Evolutionary conservation across 768 basidiomycete genomes (phyloP).

Genomic region (Naganishia antarctica): DNA sequence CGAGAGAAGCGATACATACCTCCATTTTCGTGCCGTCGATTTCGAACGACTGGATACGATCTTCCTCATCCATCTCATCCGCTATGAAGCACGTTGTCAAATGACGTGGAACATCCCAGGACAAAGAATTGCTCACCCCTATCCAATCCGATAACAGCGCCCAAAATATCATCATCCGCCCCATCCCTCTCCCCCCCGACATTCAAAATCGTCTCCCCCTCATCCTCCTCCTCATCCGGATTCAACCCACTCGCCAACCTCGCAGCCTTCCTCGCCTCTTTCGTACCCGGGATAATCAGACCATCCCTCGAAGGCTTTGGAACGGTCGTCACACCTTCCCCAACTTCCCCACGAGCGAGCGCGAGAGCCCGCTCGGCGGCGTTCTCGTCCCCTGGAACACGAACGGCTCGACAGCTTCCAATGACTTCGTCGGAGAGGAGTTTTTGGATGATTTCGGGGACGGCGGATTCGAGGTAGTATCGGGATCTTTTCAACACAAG

Average conservation of each 20-base stretch:
- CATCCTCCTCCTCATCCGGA: slow-evolving; percentile 48
- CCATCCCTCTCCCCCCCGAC: slow-evolving; percentile 49
- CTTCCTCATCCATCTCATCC: slow-evolving; percentile 89
- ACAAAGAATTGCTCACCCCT: slow-evolving; percentile 55
- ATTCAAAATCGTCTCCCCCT: slow-evolving; percentile 46
- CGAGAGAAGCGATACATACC: slow-evolving; percentile 54
- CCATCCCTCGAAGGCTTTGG: slow-evolving; percentile 77
- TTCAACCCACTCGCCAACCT: slow-evolving; percentile 45
- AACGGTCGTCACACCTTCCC: slow-evolving; percentile 71
- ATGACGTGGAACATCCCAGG: background rate
- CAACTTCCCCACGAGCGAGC: slow-evolving; percentile 1
- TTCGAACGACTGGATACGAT: slow-evolving; percentile 94
- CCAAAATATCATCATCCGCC: slow-evolving; percentile 74
- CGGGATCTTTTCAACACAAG: slow-evolving; percentile 96
- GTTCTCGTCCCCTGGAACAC: slow-evolving; percentile 66
- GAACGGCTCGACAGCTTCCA: slow-evolving; percentile 44
- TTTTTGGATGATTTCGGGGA: slow-evolving; percentile 84
- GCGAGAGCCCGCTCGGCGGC: slow-evolving; percentile 40
- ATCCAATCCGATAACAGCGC: slow-evolving; percentile 93
- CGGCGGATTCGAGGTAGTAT: slow-evolving; percentile 92
- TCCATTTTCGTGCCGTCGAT: slow-evolving; percentile 92
- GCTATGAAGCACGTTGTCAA: slow-evolving; percentile 54
- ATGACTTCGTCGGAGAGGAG: slow-evolving; percentile 77
- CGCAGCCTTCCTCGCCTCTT: slow-evolving; percentile 53
- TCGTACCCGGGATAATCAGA: slow-evolving; percentile 79